phyloP scores from a whole-genome alignment of 176 grass and related monocot species.

The Oryza brachyantha region DNA sequence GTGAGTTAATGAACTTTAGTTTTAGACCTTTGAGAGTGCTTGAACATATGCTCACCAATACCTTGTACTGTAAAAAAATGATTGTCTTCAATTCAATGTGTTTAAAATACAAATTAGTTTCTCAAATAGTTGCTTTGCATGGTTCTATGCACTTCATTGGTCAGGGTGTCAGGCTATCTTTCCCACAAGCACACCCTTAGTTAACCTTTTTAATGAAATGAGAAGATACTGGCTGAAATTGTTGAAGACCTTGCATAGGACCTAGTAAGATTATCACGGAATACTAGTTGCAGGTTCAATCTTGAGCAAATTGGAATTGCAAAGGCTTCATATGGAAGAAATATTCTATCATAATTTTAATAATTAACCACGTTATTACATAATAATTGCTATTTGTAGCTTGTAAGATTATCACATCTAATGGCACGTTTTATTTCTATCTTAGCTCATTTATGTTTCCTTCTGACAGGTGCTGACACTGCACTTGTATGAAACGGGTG shows the following conservation, averaged over 20 bases:
- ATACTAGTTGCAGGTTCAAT: neutral
- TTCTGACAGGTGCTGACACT: conserved; percentile 9
- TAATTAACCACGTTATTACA: neutral
- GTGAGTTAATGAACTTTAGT: conserved; percentile 25
- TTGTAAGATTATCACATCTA: neutral
- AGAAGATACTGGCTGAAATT: neutral
- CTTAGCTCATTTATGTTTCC: conserved; percentile 18
- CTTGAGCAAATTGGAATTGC: neutral
- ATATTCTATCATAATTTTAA: conserved; percentile 3
- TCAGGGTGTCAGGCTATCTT: too few species aligned
- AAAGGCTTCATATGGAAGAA: neutral
- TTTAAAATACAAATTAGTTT: neutral
- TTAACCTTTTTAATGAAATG: conserved; percentile 4
- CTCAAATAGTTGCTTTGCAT: neutral
- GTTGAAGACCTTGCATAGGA: neutral
- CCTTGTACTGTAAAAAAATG: neutral
- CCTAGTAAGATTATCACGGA: too few species aligned
- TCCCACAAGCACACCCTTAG: neutral
- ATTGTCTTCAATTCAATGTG: neutral
- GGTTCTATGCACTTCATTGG: neutral
- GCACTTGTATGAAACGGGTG: neutral
- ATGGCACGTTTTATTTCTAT: neutral
- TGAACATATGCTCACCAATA: conserved; percentile 6
- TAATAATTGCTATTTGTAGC: neutral
- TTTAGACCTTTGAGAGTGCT: conserved; percentile 5